A percentile compares a stretch with the other conserved stretches of the same genome.
phyloP scores from a whole-genome alignment of 2,329 filamentous ascomycete genomes.

The Colletotrichum sp. region DNA sequence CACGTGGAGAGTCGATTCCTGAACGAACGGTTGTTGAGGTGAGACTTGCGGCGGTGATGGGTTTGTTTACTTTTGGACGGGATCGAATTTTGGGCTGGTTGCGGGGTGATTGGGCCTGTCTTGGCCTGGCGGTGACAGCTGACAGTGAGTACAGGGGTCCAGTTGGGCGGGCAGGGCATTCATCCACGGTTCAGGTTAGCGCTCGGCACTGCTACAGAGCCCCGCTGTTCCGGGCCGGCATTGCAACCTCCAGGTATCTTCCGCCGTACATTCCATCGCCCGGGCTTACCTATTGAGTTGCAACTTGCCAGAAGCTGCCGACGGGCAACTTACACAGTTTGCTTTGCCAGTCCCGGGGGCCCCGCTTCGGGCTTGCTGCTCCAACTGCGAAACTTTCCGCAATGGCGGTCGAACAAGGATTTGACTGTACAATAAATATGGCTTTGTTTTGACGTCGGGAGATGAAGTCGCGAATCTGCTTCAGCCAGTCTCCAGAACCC shows the following conservation, averaged over 20 bases:
- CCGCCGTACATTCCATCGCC: background rate
- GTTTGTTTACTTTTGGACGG: constrained; percentile 16
- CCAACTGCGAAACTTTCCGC: background rate
- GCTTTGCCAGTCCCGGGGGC: background rate
- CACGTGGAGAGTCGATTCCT: background rate
- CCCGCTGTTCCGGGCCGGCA: background rate
- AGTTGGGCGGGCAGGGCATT: background rate
- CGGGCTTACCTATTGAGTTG: background rate
- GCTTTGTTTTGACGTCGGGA: background rate
- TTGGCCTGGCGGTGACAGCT: background rate
- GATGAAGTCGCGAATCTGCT: too few relatives aligned
- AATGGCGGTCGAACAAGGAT: background rate
- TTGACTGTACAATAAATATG: background rate
- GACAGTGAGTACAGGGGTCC: background rate
- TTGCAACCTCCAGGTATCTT: background rate
- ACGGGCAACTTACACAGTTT: background rate
- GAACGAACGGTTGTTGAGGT: background rate
- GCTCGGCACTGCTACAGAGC: background rate
- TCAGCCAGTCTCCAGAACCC: background rate
- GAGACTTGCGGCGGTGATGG: background rate
- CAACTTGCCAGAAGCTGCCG: background rate
- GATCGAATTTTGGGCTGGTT: constrained; percentile 5
- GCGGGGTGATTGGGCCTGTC: constrained; percentile 16
- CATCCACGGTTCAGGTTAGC: background rate
- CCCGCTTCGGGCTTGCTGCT: background rate